Evolutionary conservation across 2,329 filamentous ascomycete species (phyloP).

Genomic region (Alternaria sp.): DNA sequence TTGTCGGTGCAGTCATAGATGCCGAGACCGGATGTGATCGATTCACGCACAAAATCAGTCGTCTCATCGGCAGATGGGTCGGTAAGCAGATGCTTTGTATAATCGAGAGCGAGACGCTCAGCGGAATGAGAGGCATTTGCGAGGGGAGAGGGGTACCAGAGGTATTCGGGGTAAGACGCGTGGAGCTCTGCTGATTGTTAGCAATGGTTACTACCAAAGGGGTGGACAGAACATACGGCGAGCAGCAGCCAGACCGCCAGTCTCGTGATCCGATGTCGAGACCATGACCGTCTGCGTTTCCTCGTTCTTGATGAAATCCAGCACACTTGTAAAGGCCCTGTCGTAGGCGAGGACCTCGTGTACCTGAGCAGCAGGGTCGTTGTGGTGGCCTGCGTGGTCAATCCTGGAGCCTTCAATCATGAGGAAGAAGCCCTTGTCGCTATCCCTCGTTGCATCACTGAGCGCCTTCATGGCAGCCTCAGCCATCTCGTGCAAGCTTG

Average conservation of each 20-base stretch:
- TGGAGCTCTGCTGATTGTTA: constrained; percentile 61
- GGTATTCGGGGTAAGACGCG: constrained; percentile 70
- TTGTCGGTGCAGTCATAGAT: constrained; percentile 75
- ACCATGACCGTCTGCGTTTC: constrained; percentile 81
- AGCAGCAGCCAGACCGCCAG: constrained; percentile 84
- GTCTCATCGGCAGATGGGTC: constrained; percentile 41
- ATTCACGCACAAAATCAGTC: constrained; percentile 69
- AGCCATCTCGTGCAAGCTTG: constrained; percentile 91
- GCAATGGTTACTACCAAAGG: neutral
- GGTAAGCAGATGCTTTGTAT: constrained; percentile 66
- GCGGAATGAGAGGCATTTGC: constrained; percentile 80
- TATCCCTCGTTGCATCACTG: constrained; percentile 80
- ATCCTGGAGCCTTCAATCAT: constrained; percentile 99
- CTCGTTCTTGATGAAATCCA: constrained; percentile 83
- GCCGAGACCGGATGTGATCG: constrained; percentile 77
- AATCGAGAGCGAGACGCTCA: constrained; percentile 72
- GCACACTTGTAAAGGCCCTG: constrained; percentile 79
- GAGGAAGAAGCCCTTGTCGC: constrained; percentile 93
- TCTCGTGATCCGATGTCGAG: constrained; percentile 94
- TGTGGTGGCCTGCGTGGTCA: constrained; percentile 83
- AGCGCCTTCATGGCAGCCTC: constrained; percentile 81
- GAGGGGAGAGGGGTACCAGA: constrained; percentile 85
- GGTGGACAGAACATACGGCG: constrained; percentile 66
- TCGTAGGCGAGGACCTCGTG: constrained; percentile 97
- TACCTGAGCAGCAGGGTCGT: constrained; percentile 65